phyloP scores from a whole-genome alignment of 2,329 filamentous ascomycete species.

The Basipetospora chlamydospora region DNA sequence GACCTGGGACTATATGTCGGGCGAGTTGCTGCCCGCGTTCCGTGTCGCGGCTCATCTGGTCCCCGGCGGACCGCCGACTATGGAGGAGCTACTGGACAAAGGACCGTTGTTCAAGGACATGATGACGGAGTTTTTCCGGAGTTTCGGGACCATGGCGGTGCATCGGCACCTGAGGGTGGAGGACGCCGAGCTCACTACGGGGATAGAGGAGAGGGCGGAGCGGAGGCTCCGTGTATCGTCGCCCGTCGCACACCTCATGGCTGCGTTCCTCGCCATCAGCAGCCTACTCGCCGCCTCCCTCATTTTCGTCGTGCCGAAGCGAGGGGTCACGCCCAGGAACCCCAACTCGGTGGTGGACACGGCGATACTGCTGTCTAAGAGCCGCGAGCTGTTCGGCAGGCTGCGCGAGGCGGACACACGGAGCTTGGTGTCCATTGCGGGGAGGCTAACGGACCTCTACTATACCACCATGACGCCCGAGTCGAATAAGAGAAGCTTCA shows the following conservation, averaged over 20 bases:
- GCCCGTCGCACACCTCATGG: conserved; percentile 13
- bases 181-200: not conserved
- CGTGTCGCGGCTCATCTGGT: not conserved
- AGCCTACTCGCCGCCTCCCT: conserved; percentile 11
- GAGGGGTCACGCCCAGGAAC: conserved; percentile 15
- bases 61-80: not conserved
- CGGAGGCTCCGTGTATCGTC: conserved; percentile 10
- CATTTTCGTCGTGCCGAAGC: conserved; percentile 13
- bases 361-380: conserved; percentile 12
- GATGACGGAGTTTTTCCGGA: not conserved
- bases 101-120: not conserved
- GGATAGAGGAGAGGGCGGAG: not conserved
- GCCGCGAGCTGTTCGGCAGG: conserved; percentile 12
- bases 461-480: conserved; percentile 12
- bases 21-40: not conserved
- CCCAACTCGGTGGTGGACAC: conserved; percentile 15
- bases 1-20: not conserved
- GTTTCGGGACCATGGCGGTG: not conserved
- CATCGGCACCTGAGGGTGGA: not conserved
- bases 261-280: conserved; percentile 11
- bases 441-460: conserved; percentile 14
- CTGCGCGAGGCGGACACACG: conserved; percentile 13
- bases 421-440: conserved; percentile 11
- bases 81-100: not conserved
- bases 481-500: not conserved